These are phyloP conservation scores for Solanum medicagineum DNA, from an alignment of 257 asterid genomes.

Conservation along the genomic window DNA sequence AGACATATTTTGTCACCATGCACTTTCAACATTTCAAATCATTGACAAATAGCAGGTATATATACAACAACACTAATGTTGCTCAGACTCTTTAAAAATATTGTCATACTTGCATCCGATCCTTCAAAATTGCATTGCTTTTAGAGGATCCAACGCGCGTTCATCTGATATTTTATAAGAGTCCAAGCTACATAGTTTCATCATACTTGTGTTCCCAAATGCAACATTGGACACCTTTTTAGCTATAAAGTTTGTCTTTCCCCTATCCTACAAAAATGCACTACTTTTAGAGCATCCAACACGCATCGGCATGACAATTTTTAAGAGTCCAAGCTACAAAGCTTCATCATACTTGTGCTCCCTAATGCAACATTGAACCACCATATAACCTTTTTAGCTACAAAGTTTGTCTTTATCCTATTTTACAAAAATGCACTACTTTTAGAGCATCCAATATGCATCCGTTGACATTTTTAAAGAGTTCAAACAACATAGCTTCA, in stretches of 20 bases:
- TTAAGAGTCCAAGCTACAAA: too few species aligned
- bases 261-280: too few species aligned
- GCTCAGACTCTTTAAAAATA: not conserved
- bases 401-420: too few species aligned
- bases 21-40: not conserved
- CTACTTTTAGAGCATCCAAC: not conserved
- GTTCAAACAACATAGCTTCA: not conserved
- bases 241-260: not conserved
- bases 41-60: not conserved
- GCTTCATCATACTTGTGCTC: too few species aligned
- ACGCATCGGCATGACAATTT: too few species aligned
- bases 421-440: too few species aligned
- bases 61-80: not conserved
- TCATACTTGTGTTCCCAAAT: not conserved
- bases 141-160: not conserved
- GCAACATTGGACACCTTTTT: not conserved
- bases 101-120: not conserved
- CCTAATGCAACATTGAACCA: too few species aligned
- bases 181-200: not conserved
- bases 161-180: not conserved
- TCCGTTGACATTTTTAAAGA: not conserved
- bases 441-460: not conserved
- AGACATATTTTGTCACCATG: not conserved
- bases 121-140: not conserved
- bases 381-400: too few species aligned